These are phyloP conservation scores for Hymenoscyphus fraxineus DNA, from an alignment of 2,329 filamentous ascomycete species.

Conservation along the genomic window DNA sequence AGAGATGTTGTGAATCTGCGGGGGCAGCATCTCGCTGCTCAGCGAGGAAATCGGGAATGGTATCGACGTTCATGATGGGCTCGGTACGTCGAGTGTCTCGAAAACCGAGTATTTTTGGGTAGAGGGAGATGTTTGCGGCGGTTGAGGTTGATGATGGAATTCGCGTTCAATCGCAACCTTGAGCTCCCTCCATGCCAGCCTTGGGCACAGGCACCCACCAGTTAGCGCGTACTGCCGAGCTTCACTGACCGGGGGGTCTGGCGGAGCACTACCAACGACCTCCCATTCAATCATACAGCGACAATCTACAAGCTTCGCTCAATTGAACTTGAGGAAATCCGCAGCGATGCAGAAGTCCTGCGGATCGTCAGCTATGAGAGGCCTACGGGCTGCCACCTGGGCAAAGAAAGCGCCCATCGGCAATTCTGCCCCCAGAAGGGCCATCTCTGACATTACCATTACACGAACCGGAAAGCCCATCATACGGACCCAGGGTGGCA, in stretches of 20 bases:
- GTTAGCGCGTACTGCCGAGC: slow-evolving; percentile 21
- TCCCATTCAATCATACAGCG: slow-evolving; percentile 11
- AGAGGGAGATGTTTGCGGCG: slow-evolving; percentile 6
- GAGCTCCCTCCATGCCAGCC: slow-evolving; percentile 14
- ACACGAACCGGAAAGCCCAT: slow-evolving; percentile 96
- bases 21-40: slow-evolving; percentile 86
- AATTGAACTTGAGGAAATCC: slow-evolving; percentile 26
- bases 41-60: slow-evolving; percentile 78
- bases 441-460: slow-evolving; percentile 80
- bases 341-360: slow-evolving; percentile 39
- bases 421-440: slow-evolving; percentile 46
- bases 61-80: slow-evolving; percentile 73
- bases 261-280: slow-evolving; percentile 14
- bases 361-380: slow-evolving; percentile 47
- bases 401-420: slow-evolving; percentile 41
- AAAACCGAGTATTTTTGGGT: slow-evolving; percentile 1
- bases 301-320: slow-evolving; percentile 8
- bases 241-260: slow-evolving; percentile 15
- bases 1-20: slow-evolving; percentile 80
- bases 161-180: slow-evolving; percentile 16
- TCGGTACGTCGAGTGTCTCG: not conserved
- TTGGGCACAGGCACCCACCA: slow-evolving; percentile 2
- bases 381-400: slow-evolving; percentile 54
- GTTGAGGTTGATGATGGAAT: slow-evolving; percentile 2
- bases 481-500: slow-evolving; percentile 81